phyloP scores from a whole-genome alignment of 441 rosid genomes.

The Euphorbia schlechtendalii region DNA sequence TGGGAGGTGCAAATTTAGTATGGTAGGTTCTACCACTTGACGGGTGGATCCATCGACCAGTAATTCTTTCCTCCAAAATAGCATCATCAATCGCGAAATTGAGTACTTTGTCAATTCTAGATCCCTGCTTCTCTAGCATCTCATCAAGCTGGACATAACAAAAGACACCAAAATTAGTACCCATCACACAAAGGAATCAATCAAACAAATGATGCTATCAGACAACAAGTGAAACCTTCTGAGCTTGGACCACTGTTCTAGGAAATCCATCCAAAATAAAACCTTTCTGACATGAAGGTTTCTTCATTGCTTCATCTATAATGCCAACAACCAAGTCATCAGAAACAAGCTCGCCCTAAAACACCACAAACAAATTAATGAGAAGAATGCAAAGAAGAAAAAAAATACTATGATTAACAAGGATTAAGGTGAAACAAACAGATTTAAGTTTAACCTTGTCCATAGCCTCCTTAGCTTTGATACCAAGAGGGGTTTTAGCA shows the following conservation, averaged over 20 bases:
- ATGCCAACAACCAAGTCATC: slow-evolving; percentile 94
- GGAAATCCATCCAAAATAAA: slow-evolving; percentile 97
- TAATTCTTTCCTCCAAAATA: slow-evolving; percentile 87
- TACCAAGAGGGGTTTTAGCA: slow-evolving; percentile 91
- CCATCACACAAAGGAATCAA: slow-evolving; percentile 3
- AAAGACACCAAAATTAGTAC: slow-evolving; percentile 4
- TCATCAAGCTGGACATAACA: slow-evolving; percentile 82
- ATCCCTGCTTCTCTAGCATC: slow-evolving; percentile 78
- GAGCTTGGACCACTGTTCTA: slow-evolving; percentile 87
- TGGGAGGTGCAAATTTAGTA: slow-evolving; percentile 81
- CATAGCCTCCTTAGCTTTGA: slow-evolving; percentile 96
- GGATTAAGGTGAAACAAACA: neutral
- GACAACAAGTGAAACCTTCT: slow-evolving; percentile 47
- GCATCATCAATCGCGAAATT: slow-evolving; percentile 88
- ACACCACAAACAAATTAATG: slow-evolving; percentile 14
- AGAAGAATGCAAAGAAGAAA: neutral
- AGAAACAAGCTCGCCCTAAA: slow-evolving; percentile 89
- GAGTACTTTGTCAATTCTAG: slow-evolving; percentile 70
- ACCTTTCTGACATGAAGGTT: slow-evolving; percentile 90
- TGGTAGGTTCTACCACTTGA: slow-evolving; percentile 92
- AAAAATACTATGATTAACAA: slow-evolving; percentile 12
- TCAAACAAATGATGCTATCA: neutral
- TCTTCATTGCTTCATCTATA: slow-evolving; percentile 89
- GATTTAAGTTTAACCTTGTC: slow-evolving; percentile 56
- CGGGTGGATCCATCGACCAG: slow-evolving; percentile 97